phyloP scores from a whole-genome alignment of 352 stramenopile species.

The Pythium insidiosum region DNA sequence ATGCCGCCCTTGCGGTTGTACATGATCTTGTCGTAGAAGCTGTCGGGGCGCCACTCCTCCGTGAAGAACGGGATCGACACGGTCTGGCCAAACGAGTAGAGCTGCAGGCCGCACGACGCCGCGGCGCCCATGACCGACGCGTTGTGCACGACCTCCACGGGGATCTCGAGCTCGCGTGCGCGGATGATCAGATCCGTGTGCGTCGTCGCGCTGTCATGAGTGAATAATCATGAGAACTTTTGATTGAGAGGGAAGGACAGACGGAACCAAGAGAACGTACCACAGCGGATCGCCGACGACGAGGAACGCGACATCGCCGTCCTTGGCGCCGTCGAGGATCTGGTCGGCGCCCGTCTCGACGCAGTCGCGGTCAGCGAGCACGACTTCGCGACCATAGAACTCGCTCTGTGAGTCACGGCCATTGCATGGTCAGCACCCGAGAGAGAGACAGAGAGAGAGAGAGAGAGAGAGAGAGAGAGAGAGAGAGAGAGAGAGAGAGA shows the following conservation, averaged over 20 bases:
- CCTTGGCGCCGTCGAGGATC: constrained; percentile 90
- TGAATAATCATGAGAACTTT: background rate
- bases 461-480: no score
- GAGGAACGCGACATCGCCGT: constrained; percentile 94
- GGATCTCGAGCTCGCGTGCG: constrained; percentile 88
- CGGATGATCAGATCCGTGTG: constrained; percentile 98
- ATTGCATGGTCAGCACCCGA: background rate
- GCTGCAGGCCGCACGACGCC: constrained; percentile 92
- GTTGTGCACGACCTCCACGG: constrained; percentile 98
- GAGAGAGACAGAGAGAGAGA: no score
- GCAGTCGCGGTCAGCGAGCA: constrained; percentile 90
- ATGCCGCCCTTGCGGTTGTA: constrained; percentile 95
- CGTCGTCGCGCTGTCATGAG: constrained; percentile 86
- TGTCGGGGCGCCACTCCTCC: constrained; percentile 93
- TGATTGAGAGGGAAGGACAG: background rate
- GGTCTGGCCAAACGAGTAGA: constrained; percentile 98
- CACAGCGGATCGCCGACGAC: constrained; percentile 98
- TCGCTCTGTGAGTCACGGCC: constrained; percentile 3
- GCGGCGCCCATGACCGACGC: constrained; percentile 97
- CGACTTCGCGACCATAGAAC: constrained; percentile 92
- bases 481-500: no score
- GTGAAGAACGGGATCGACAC: constrained; percentile 98
- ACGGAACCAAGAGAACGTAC: constrained; percentile 13
- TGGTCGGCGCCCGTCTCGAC: constrained; percentile 96
- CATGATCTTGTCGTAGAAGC: constrained; percentile 97